A percentile compares a stretch with the other conserved stretches of the same genome.
phyloP scores from a whole-genome alignment of 371 early-diverging fungal species.

The Paraphysoderma sedebokerense region DNA sequence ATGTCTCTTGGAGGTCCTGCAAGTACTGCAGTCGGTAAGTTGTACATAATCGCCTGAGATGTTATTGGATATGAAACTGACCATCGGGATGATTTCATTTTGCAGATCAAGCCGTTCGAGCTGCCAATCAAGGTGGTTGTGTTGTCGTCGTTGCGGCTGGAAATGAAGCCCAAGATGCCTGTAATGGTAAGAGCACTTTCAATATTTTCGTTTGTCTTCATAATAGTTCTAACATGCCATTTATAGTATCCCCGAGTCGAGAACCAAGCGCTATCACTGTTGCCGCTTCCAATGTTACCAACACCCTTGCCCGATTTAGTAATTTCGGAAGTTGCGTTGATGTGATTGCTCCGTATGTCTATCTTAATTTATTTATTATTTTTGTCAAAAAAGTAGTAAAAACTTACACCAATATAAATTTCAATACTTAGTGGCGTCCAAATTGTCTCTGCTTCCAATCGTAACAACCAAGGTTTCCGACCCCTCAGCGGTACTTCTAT shows the following conservation, averaged over 20 bases:
- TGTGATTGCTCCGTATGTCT: constrained; percentile 34
- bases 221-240: too few species aligned
- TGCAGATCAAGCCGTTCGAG: constrained; percentile 22
- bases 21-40: constrained; percentile 7
- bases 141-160: constrained; percentile 49
- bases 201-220: too few species aligned
- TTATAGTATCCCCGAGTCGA: constrained; percentile 48
- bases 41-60: too few species aligned
- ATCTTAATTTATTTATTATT: constrained; percentile 6
- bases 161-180: constrained; percentile 40
- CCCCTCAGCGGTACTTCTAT: constrained; percentile 71
- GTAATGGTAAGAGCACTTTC: too few species aligned
- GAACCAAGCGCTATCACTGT: constrained; percentile 42
- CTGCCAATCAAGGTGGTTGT: constrained; percentile 21
- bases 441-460: too few species aligned
- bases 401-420: too few species aligned
- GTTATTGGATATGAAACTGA: too few species aligned
- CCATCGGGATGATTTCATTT: constrained; percentile 3
- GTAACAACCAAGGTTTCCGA: too few species aligned
- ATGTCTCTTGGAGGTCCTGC: constrained; percentile 39
- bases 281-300: constrained; percentile 33
- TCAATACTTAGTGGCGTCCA: too few species aligned
- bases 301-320: constrained; percentile 25
- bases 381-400: too few species aligned
- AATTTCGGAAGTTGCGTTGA: constrained; percentile 40